Evolutionary conservation across 441 rosid genomes (phyloP).

Genomic region (Mallotus repandus): DNA sequence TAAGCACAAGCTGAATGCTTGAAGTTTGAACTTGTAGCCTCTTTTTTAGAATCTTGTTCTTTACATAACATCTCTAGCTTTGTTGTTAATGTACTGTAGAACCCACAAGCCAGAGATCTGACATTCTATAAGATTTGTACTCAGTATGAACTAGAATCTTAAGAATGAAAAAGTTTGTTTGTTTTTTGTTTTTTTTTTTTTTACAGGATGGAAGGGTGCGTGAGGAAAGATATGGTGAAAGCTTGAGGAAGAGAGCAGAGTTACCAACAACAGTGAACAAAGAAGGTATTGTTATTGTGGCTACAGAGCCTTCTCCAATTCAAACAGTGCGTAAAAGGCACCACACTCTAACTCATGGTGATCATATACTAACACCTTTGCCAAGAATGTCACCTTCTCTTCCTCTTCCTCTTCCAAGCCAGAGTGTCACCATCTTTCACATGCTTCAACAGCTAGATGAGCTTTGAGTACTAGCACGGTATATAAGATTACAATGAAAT

Average conservation of each 20-base stretch:
- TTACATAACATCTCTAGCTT: too few relatives aligned
- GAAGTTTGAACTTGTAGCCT: too few relatives aligned
- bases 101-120: neutral
- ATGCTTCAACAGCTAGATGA: conserved; percentile 59
- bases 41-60: too few relatives aligned
- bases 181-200: too few relatives aligned
- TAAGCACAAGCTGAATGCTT: too few relatives aligned
- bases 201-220: conserved; percentile 34
- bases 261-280: conserved; percentile 29
- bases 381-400: conserved; percentile 36
- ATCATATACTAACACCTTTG: conserved; percentile 30
- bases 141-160: too few relatives aligned
- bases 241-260: conserved; percentile 42
- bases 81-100: neutral
- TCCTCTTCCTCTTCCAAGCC: conserved; percentile 31
- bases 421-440: conserved; percentile 49
- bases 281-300: conserved; percentile 28
- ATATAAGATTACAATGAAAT: neutral
- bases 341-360: conserved; percentile 51
- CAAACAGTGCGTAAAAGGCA: conserved; percentile 78
- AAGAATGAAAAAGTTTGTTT: too few relatives aligned
- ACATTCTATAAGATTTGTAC: neutral
- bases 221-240: conserved; percentile 32
- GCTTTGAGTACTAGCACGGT: conserved; percentile 35
- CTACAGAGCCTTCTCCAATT: conserved; percentile 32